Percentiles rank a stretch among this genome's conserved stretches.
phyloP scores from a whole-genome alignment of 2,329 filamentous ascomycete genomes.

The Talaromyces sp. region DNA sequence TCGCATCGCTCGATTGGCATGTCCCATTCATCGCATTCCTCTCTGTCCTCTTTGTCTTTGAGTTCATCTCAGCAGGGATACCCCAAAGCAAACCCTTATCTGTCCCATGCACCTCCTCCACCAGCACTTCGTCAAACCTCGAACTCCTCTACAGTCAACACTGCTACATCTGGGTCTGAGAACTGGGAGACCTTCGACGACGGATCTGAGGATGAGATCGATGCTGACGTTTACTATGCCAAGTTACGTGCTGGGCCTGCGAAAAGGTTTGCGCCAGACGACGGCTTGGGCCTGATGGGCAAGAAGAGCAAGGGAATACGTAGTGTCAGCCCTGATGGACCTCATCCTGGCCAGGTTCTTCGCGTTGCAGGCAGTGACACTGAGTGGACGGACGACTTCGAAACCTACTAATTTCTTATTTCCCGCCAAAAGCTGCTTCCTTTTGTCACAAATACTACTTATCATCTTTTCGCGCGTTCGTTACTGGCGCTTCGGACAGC shows the following conservation, averaged over 20 bases:
- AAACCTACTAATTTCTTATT: slow-evolving; percentile 41
- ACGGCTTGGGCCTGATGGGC: slow-evolving; percentile 36
- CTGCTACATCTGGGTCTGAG: slow-evolving; percentile 78
- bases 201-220: slow-evolving; percentile 71
- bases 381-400: slow-evolving; percentile 57
- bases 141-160: slow-evolving; percentile 67
- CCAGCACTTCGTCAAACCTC: slow-evolving; percentile 67
- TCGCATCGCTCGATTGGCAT: slow-evolving; percentile 40
- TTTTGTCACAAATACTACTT: slow-evolving; percentile 7
- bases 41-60: slow-evolving; percentile 41
- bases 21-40: slow-evolving; percentile 48
- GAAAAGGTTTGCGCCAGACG: slow-evolving; percentile 61
- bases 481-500: slow-evolving; percentile 22
- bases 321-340: slow-evolving; percentile 48
- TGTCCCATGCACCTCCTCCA: slow-evolving; percentile 40
- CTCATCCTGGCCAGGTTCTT: slow-evolving; percentile 47
- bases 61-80: slow-evolving; percentile 36
- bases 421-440: slow-evolving; percentile 7
- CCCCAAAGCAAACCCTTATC: slow-evolving; percentile 40
- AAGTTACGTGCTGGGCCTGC: slow-evolving; percentile 70
- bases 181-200: slow-evolving; percentile 99
- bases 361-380: slow-evolving; percentile 55
- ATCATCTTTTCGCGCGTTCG: slow-evolving; percentile 7
- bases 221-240: slow-evolving; percentile 78
- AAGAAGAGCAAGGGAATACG: slow-evolving; percentile 53